phyloP scores from a whole-genome alignment of 768 basidiomycete genomes.

The Polyporus arcularius region DNA sequence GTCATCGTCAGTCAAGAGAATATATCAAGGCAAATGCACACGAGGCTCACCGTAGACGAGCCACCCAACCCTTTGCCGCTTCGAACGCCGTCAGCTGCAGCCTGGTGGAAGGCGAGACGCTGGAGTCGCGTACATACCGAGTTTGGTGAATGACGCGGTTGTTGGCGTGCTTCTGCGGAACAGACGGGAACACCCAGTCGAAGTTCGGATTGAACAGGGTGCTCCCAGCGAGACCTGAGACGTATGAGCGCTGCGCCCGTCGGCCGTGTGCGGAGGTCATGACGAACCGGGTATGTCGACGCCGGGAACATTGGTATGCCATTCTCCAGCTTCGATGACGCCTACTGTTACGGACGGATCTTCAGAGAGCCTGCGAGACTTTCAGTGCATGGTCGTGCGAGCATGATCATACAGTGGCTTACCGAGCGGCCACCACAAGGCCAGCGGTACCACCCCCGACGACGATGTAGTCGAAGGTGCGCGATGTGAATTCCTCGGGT shows the following conservation, averaged over 20 bases:
- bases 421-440: conserved; percentile 6
- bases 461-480: conserved; percentile 12
- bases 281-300: conserved; percentile 1
- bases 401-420: neutral
- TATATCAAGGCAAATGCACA: neutral
- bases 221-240: neutral
- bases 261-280: neutral
- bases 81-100: neutral
- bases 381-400: neutral
- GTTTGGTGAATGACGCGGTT: neutral
- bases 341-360: conserved; percentile 36
- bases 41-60: neutral
- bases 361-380: conserved; percentile 29
- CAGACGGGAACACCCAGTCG: conserved; percentile 16
- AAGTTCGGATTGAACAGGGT: conserved; percentile 12
- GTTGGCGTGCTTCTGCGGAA: conserved; percentile 6
- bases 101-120: neutral
- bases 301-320: conserved; percentile 8
- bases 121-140: conserved; percentile 1
- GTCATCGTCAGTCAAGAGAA: too few species aligned
- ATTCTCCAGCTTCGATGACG: conserved; percentile 35
- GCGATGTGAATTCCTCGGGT: neutral
- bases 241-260: neutral
- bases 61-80: conserved; percentile 39
- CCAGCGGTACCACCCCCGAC: conserved; percentile 8